Conservation (phyloP, 257 asterid genomes). For the Voacanga thouarsii region DNA sequence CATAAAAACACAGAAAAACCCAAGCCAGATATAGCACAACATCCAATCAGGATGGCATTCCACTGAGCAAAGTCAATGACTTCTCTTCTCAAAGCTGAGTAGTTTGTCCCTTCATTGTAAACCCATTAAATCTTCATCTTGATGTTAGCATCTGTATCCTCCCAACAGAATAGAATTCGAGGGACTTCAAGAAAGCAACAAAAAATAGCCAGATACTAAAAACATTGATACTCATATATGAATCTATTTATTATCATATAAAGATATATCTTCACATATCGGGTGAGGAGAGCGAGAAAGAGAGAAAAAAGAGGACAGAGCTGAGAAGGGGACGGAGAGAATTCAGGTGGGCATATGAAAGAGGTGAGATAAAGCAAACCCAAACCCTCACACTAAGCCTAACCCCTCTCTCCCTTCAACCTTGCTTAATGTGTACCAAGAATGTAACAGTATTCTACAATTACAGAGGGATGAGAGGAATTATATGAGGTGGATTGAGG, state of each 20-base stretch:
- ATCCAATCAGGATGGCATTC: conserved; percentile 36
- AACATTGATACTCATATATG: neutral
- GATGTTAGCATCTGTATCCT: conserved; percentile 27
- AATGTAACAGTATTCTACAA: neutral
- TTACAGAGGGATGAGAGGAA: neutral
- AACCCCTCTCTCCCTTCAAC: conserved; percentile 6
- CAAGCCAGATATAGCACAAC: conserved; percentile 23
- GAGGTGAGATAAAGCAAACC: conserved; percentile 14
- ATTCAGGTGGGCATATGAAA: conserved; percentile 30
- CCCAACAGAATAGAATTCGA: conserved; percentile 38
- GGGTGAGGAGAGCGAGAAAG: neutral
- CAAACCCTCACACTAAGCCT: conserved; percentile 22
- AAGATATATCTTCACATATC: neutral
- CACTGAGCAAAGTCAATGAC: conserved; percentile 23
- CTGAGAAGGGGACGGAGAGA: conserved; percentile 32
- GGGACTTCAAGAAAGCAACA: conserved; percentile 9
- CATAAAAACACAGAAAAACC: conserved; percentile 12
- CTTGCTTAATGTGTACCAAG: conserved; percentile 8
- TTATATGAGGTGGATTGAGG: neutral
- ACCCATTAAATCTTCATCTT: conserved; percentile 27
- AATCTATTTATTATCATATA: neutral
- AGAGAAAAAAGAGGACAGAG: conserved; percentile 14
- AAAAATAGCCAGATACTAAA: neutral
- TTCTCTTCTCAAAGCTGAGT: conserved; percentile 27
- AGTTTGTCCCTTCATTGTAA: conserved; percentile 16